These are phyloP conservation scores for Podospora conica DNA, from an alignment of 495 filamentous ascomycete species.

Conservation along the genomic window DNA sequence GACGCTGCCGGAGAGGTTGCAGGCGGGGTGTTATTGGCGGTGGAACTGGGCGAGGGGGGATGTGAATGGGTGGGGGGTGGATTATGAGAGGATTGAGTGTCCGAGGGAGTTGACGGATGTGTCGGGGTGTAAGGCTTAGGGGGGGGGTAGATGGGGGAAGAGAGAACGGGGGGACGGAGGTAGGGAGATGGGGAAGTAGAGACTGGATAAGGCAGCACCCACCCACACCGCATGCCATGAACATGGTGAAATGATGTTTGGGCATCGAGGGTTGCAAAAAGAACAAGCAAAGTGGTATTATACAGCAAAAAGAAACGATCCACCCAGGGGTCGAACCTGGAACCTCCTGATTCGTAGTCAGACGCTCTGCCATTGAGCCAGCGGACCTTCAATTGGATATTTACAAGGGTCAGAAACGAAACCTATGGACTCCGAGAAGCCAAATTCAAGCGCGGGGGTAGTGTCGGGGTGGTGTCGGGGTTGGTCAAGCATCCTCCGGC, in stretches of 20 bases:
- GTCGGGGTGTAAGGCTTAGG: slow-evolving; percentile 12
- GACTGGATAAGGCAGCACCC: no score
- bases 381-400: background rate
- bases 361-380: background rate
- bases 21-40: slow-evolving; percentile 19
- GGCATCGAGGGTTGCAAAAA: background rate
- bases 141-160: no score
- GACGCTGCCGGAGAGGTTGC: slow-evolving; percentile 17
- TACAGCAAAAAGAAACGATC: slow-evolving; percentile 2
- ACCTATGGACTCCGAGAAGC: background rate
- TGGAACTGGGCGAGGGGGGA: slow-evolving; percentile 20
- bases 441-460: background rate
- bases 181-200: no score
- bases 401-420: no score
- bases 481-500: slow-evolving; percentile 7
- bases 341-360: slow-evolving; percentile 8
- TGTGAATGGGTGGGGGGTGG: slow-evolving; percentile 14
- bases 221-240: no score
- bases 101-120: slow-evolving; percentile 9
- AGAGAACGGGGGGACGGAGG: no score
- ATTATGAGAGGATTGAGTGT: slow-evolving; percentile 11
- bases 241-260: no score
- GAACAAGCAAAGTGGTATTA: no score
- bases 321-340: slow-evolving; percentile 7
- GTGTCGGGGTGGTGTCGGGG: no score